Evolutionary conservation across 768 basidiomycete species (phyloP).

Genomic region (Leccinellum luteum): DNA sequence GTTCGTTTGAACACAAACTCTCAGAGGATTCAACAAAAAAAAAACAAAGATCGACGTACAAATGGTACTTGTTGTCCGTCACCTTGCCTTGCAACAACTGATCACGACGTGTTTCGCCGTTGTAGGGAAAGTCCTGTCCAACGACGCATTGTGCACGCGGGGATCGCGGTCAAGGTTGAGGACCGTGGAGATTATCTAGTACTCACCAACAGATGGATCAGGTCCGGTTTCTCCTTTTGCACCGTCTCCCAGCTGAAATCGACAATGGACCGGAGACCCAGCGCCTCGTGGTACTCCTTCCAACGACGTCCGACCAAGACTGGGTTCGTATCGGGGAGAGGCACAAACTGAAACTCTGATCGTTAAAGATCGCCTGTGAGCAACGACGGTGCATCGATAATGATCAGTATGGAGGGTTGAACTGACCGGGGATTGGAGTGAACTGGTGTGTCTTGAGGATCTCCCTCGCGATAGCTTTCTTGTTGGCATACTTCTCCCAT

Average conservation of each 20-base stretch:
- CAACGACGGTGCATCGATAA: not conserved
- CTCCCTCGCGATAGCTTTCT: slow-evolving; percentile 10
- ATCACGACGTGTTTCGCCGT: slow-evolving; percentile 47
- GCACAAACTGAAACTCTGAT: slow-evolving; percentile 46
- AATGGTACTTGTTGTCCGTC: slow-evolving; percentile 49
- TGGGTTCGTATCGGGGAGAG: slow-evolving; percentile 50
- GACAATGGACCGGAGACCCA: slow-evolving; percentile 45
- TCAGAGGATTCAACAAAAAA: not conserved
- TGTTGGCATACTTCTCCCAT: slow-evolving; percentile 15
- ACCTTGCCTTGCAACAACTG: slow-evolving; percentile 44
- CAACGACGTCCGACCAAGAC: slow-evolving; percentile 48
- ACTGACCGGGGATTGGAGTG: slow-evolving; percentile 11
- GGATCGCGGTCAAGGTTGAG: not conserved
- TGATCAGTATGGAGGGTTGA: not conserved
- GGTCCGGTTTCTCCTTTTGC: slow-evolving; percentile 48
- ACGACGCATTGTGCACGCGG: not conserved
- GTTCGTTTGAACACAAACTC: not conserved
- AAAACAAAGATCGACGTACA: slow-evolving; percentile 34
- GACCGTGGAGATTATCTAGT: not conserved
- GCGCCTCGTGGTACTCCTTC: slow-evolving; percentile 51
- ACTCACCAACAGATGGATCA: slow-evolving; percentile 43
- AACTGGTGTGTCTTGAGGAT: slow-evolving; percentile 13
- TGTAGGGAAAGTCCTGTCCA: slow-evolving; percentile 48
- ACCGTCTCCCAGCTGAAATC: slow-evolving; percentile 50
- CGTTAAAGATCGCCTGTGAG: not conserved